Base-by-base conservation (phyloP, 2,329 filamentous ascomycete genomes). In the Fusarium oligoseptatum region DNA sequence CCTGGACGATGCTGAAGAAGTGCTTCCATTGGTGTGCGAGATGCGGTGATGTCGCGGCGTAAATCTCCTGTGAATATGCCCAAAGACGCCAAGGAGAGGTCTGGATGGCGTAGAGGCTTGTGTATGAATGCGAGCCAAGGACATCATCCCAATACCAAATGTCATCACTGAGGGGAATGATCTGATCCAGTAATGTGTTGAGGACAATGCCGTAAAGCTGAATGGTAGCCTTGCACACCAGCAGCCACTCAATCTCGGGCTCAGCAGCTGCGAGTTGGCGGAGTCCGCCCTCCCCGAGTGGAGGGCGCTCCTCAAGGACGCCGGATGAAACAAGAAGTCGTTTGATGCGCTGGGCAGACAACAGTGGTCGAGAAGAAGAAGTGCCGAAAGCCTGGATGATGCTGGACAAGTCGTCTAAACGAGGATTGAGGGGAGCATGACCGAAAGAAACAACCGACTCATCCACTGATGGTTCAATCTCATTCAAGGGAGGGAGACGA, bases 61-160 rank as follows among this genome's bases (percentile, higher is more conserved):
- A 95, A 37, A 97, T 89, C 56, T 93, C 92, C 78, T 88, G 89
- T 9, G 90, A 86, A 90, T 93, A 95, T 4, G 87, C 84, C 91
- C 92, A 96, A 37, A 98, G 82, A 20, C 94, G 89, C 45, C 92
- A 78, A 0, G 97, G 97, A 1, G 93, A 94, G 0, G 92, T 98
- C 82, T 99, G 97, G 10, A 97, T 84, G 15, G 94, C 93, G 83
- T 98, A 98, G 4, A 98, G 81, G 36, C 91, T 92, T 74, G 94
- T 95, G 79, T 93, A 94, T 58, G 91, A 88, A 76, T 94, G 92
- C 1, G 94, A 97, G 11, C 91, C 90, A 34, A 98, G 85, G 2
- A 98, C 89, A 75, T 97, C 93, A 79, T 98, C 94, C 97, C 97
- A 99, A 82, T 98, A 98, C 91, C 93, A 95, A 27, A 98, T 92